phyloP scores from a whole-genome alignment of 768 basidiomycete genomes.

The Lepiota venenata region DNA sequence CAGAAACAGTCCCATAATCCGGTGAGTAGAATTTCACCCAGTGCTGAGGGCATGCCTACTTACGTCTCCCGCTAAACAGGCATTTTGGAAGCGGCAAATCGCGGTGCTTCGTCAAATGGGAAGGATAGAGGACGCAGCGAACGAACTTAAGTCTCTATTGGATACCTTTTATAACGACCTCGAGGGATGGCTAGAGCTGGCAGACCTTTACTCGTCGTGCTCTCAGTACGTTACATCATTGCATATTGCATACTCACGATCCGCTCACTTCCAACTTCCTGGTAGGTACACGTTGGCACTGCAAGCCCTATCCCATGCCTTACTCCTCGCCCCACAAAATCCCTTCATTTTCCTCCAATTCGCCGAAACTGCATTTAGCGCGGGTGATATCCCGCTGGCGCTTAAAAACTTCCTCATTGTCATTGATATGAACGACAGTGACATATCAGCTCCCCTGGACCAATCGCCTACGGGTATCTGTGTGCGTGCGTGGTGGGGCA shows the following conservation, averaged over 20 bases:
- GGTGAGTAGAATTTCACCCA: slow-evolving; percentile 38
- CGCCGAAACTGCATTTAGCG: slow-evolving; percentile 86
- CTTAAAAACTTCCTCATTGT: slow-evolving; percentile 77
- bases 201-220: slow-evolving; percentile 72
- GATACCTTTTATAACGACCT: slow-evolving; percentile 89
- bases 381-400: slow-evolving; percentile 69
- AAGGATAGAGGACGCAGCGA: slow-evolving; percentile 61
- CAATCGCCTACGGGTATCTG: slow-evolving; percentile 51
- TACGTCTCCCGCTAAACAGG: slow-evolving; percentile 30
- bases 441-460: slow-evolving; percentile 38
- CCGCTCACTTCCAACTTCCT: background rate
- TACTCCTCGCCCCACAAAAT: slow-evolving; percentile 83
- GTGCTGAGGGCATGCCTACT: background rate
- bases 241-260: background rate
- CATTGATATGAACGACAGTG: slow-evolving; percentile 73
- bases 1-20: slow-evolving; percentile 64
- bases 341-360: slow-evolving; percentile 81
- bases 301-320: slow-evolving; percentile 75
- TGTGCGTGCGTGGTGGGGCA: slow-evolving; percentile 78
- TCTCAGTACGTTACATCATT: slow-evolving; percentile 54
- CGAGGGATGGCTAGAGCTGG: slow-evolving; percentile 86
- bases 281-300: slow-evolving; percentile 69
- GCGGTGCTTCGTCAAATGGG: slow-evolving; percentile 65
- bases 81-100: slow-evolving; percentile 78
- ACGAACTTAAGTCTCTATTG: slow-evolving; percentile 67